Base-by-base conservation (phyloP, 106 monocot genomes). In the Acorus gramineus region DNA sequence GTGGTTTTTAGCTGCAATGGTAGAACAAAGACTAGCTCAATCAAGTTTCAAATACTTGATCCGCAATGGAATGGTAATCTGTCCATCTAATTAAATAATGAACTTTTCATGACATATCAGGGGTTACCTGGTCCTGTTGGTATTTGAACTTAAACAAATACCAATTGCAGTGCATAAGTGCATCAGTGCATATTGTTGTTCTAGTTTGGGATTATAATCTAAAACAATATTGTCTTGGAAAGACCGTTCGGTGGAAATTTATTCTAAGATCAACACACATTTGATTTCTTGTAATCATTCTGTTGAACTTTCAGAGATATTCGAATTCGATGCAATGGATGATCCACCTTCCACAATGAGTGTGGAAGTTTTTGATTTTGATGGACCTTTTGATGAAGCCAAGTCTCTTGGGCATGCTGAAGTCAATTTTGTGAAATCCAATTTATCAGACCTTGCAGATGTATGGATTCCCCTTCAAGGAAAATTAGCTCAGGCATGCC, bases 61-160 rank as follows among this genome's bases (percentile, higher is more conserved):
- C 92, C 92, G 47, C 74, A 78, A 5, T 92, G 92, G 92, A 92
- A 92, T 71, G 92, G 92, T 92, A 82, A 73, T 65, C 13, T 61
- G 47, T 69, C 8, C 10, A 14, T 7, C 55, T 65, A 28, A 28
- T 28, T 28, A 28, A 28, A 28, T 28, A 28, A 28, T 28, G 28
- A 28, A 28, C 1, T 28, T 28, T 28, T 28, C 28, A 28, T 28
- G 28, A 28, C 28, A 28, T 0, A 28, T 28, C 28, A 28, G 28
- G 28, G 28, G 28, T 28, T 28, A 28, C 28, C 28, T 28, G 28
- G 28, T 28, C 28, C 28, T 28, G 28, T 28, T 28, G 28, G 28
- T 28, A 28, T 28, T 28, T 28, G 28, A 28, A 28, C 28, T 28
- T 28, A 28, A 28, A 28, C 28, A 28, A 28, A 28, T 0, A 28